A percentile compares a stretch with the other conserved stretches of the same genome.
Conservation (phyloP, 1,139 yeast species). For the Ashbya aceris region DNA sequence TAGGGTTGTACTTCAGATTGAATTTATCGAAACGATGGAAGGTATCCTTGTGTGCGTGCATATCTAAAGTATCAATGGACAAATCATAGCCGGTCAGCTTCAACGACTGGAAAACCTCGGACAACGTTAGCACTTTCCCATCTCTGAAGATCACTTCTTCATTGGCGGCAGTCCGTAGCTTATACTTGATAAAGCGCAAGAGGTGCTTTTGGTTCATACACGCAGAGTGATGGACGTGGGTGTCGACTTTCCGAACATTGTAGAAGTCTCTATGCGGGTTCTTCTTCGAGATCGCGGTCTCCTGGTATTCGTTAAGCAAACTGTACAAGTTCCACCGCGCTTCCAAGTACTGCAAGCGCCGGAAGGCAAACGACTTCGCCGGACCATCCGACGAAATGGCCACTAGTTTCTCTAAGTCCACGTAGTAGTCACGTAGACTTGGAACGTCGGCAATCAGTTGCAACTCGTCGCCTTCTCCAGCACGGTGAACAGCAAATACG, state of each 20-base stretch:
- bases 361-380: constrained; percentile 91
- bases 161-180: constrained; percentile 68
- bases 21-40: constrained; percentile 97
- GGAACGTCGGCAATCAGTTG: constrained; percentile 56
- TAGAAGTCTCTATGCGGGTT: constrained; percentile 96
- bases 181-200: constrained; percentile 86
- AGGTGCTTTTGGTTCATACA: constrained; percentile 98
- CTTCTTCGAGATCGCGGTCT: constrained; percentile 71
- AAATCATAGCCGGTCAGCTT: constrained; percentile 88
- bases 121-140: constrained; percentile 77
- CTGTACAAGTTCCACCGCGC: constrained; percentile 94
- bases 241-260: constrained; percentile 96
- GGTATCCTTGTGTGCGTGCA: constrained; percentile 98
- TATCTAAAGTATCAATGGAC: constrained; percentile 91
- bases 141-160: constrained; percentile 92
- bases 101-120: constrained; percentile 82
- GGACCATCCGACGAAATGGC: constrained; percentile 88
- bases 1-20: constrained; percentile 93
- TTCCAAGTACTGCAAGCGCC: constrained; percentile 85
- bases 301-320: constrained; percentile 84
- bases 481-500: constrained; percentile 54
- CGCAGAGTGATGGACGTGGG: constrained; percentile 98
- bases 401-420: constrained; percentile 66
- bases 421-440: constrained; percentile 68
- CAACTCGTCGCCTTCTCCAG: constrained; percentile 28